Evolutionary conservation across 441 rosid species (phyloP), one percentile per base, ranked within the genome.

Genomic region (Gossypium davidsonii): DNA sequence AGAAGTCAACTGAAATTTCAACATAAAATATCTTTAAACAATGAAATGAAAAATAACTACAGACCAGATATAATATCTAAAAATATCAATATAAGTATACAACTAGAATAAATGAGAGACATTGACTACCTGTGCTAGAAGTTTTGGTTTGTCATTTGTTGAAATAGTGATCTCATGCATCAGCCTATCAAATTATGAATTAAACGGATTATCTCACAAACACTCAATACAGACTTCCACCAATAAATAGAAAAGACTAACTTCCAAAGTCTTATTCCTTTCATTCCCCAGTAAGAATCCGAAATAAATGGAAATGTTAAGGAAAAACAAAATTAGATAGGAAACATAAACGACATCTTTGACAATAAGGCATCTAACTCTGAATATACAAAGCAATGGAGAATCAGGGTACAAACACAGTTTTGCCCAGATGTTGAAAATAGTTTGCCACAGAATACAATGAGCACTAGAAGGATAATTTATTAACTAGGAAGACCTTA

Each of bases 151-250:
- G 81, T 88, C 96, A 73, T 42, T 80, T 67, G 96, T 90, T 60
- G 92, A 87, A 77, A 90, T 86, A 9, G 91, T 87, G 68, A 90
- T 86, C 84, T 90, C 96, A 79, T 88, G 91, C 89, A 81, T 81
- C 74, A 84, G 70, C 90, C 96, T 90, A 61, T 79, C 77, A 70
- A 77, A 60, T 42, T 48, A 71, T 25, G 49, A 69, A 78, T 79
- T 3, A 39, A 55, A 61, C 67, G 65, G 21, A 26, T 76, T 80
- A 39, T 61, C 53, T 57, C 37, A 56, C 66, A 18, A 69, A 15
- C 46, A 71, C 51, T 28, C 23, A 26, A 28, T 8, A 63, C 26
- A 75, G 48, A 31, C 67, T 21, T 34, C 73, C 42, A 69, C 75
- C 63, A 65, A 49, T 51, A 15, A 69, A 74, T 61, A 72, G 53